A percentile compares a stretch with the other conserved stretches of the same genome.
These are phyloP conservation scores for Alternaria arbusti DNA, from an alignment of 2,329 filamentous ascomycete genomes.

Conservation along the genomic window DNA sequence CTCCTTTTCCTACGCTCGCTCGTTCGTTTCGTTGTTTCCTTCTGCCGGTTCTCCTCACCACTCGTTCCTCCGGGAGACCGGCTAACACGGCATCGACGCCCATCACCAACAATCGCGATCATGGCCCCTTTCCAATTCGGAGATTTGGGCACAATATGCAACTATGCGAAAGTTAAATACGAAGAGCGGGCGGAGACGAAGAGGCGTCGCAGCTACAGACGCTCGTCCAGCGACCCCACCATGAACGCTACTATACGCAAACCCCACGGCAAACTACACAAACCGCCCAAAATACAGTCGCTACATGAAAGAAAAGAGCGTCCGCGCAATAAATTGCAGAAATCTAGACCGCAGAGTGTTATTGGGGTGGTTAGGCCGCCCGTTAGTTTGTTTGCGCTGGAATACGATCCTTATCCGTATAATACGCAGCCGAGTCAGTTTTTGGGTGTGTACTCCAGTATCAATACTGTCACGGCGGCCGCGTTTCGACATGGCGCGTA, in stretches of 20 bases:
- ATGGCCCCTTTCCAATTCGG: constrained; percentile 17
- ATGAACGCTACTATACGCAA: neutral
- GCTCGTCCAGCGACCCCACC: constrained; percentile 14
- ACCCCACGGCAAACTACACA: constrained; percentile 19
- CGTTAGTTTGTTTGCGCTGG: constrained; percentile 16
- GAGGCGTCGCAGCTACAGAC: constrained; percentile 5
- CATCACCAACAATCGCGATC: neutral
- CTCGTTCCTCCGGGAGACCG: constrained; percentile 2
- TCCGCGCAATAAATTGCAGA: constrained; percentile 20
- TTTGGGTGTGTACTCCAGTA: constrained; percentile 28
- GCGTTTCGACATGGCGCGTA: constrained; percentile 30
- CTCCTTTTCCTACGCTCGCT: neutral
- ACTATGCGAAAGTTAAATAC: constrained; percentile 16
- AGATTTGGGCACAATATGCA: constrained; percentile 16
- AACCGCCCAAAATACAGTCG: constrained; percentile 19
- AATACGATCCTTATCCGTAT: constrained; percentile 32
- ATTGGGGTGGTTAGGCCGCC: neutral
- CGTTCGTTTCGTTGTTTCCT: constrained; percentile 3
- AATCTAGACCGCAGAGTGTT: constrained; percentile 4
- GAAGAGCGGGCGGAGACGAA: constrained; percentile 16
- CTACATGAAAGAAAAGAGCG: constrained; percentile 14
- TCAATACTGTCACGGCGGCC: constrained; percentile 24
- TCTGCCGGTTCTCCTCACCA: constrained; percentile 3
- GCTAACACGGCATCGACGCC: neutral
- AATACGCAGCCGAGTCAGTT: constrained; percentile 25